These are phyloP conservation scores for Craspedostauros australis DNA, from an alignment of 108 stramenopile genomes.

Conservation along the genomic window DNA sequence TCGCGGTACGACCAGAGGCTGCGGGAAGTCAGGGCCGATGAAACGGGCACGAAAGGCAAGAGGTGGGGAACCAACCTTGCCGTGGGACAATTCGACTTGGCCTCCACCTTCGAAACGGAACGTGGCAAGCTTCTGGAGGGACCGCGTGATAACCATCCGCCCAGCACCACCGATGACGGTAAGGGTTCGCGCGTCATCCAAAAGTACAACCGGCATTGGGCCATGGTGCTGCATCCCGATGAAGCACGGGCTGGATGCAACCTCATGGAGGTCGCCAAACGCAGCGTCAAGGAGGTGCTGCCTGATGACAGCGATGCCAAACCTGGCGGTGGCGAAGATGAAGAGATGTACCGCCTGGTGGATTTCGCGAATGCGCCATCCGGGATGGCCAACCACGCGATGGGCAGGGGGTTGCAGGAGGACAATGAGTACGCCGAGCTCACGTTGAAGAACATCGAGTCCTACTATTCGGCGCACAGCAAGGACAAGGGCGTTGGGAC, in stretches of 20 bases:
- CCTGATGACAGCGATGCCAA: constrained; percentile 64
- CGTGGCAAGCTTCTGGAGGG: constrained; percentile 67
- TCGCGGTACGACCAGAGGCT: constrained; percentile 65
- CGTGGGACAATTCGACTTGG: constrained; percentile 80
- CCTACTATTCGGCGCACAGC: constrained; percentile 47
- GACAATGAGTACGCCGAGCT: constrained; percentile 53
- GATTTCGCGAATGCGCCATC: constrained; percentile 62
- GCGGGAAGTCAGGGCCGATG: constrained; percentile 15
- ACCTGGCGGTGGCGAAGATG: constrained; percentile 60
- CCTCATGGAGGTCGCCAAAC: constrained; percentile 47
- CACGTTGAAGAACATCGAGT: constrained; percentile 61
- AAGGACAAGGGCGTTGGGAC: not conserved
- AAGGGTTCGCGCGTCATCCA: constrained; percentile 67
- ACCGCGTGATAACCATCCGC: constrained; percentile 65
- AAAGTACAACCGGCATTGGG: constrained; percentile 88
- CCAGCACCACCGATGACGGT: constrained; percentile 40
- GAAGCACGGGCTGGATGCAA: constrained; percentile 69
- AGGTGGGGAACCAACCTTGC: constrained; percentile 58
- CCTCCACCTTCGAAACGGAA: constrained; percentile 76
- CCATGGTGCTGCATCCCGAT: constrained; percentile 78
- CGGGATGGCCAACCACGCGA: constrained; percentile 67
- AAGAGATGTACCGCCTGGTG: constrained; percentile 67
- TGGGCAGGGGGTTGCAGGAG: constrained; percentile 47
- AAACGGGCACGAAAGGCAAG: constrained; percentile 1
- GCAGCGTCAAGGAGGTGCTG: constrained; percentile 35